A percentile compares a stretch with the other conserved stretches of the same genome.
These are phyloP conservation scores for Chrysopogon serrulatus DNA, from an alignment of 176 grass and related monocot species.

Conservation along the genomic window DNA sequence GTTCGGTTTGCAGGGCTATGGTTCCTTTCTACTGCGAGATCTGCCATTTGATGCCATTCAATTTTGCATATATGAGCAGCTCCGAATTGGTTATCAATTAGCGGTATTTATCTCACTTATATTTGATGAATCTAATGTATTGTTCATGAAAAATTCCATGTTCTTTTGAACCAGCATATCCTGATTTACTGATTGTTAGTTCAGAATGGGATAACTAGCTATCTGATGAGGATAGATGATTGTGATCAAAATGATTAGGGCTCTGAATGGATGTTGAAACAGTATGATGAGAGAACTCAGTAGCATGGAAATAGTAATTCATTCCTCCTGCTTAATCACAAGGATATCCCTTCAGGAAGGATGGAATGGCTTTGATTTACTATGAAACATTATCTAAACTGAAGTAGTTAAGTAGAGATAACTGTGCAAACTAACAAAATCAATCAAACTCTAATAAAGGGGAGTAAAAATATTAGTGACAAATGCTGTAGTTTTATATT, in stretches of 20 bases:
- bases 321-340: not conserved
- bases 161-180: not conserved
- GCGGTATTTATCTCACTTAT: conserved; percentile 27
- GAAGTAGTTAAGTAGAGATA: not conserved
- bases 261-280: not conserved
- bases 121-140: not conserved
- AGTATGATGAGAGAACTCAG: not conserved
- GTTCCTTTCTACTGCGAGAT: conserved; percentile 79
- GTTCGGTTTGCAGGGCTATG: conserved; percentile 54
- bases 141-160: not conserved
- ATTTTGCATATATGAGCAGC: conserved; percentile 75
- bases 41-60: conserved; percentile 79
- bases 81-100: conserved; percentile 69
- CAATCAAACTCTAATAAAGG: not conserved
- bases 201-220: not conserved
- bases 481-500: not conserved
- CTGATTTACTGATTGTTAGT: not conserved
- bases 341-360: not conserved
- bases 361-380: not conserved
- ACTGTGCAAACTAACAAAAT: not conserved
- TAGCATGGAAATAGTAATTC: not conserved
- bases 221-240: not conserved
- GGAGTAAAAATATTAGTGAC: not conserved
- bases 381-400: not conserved
- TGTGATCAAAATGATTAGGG: not conserved